These are phyloP conservation scores for Chlamydomonas sphaeroides DNA, from an alignment of 139 green algal genomes.

Conservation along the genomic window DNA sequence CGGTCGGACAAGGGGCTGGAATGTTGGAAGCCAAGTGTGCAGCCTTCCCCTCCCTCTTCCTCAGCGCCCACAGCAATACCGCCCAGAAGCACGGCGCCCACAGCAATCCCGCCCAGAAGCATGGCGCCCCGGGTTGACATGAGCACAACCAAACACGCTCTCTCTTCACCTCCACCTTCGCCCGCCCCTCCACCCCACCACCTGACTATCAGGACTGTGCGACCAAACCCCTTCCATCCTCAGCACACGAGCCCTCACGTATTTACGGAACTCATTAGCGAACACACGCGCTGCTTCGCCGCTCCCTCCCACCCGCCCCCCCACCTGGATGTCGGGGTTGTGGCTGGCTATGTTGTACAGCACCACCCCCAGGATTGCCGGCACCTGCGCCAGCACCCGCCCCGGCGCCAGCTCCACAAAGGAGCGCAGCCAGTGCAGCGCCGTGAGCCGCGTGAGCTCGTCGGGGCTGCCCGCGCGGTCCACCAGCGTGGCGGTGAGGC, in stretches of 20 bases:
- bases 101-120: too few species aligned
- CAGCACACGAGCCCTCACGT: too few species aligned
- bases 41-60: too few species aligned
- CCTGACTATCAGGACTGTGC: too few species aligned
- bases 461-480: constrained; percentile 56
- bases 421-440: constrained; percentile 82
- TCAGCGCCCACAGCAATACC: too few species aligned
- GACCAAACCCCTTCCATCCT: neutral
- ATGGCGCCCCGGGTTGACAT: too few species aligned
- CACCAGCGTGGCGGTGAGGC: constrained; percentile 71
- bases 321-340: constrained; percentile 62
- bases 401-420: constrained; percentile 75
- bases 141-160: too few species aligned
- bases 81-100: too few species aligned
- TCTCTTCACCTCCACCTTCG: constrained; percentile 45
- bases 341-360: constrained; percentile 83
- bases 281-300: neutral
- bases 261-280: too few species aligned
- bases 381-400: constrained; percentile 78
- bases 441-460: constrained; percentile 83
- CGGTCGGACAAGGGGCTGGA: too few species aligned
- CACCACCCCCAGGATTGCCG: constrained; percentile 79
- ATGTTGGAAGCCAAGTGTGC: too few species aligned
- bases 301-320: too few species aligned
- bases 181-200: neutral